Evolutionary conservation across 805 yeast genomes (phyloP), one percentile per base, ranked within the genome.

Genomic region (Wickerhamomyces strasburgensis): DNA sequence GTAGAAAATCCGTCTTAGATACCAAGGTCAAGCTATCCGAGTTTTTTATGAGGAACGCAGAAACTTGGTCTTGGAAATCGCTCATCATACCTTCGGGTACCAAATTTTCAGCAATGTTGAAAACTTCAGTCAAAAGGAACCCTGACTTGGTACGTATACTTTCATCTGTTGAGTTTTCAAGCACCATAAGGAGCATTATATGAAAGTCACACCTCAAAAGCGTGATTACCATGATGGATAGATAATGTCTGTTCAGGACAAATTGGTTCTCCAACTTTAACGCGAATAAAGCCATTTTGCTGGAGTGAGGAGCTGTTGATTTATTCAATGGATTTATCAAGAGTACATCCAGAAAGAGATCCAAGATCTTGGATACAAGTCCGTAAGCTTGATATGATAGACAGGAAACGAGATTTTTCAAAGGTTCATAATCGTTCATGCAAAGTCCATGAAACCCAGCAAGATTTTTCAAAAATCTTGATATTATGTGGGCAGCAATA

Each of bases 391-490:
- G 78, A 35, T 72, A 68, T n/a, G 65, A 59, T 29, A 93, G 62
- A 54, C 88, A 80, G 29, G 68, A 59, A 3, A 89, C 60, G 19
- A 89, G 61, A 36, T 76, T 75, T 29, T 62, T 64, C 16, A 89
- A 53, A 8, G 80, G 70, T 38, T 64, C 62, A 43, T 75, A 80
- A 40, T 76, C 61, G 45, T 79, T 65, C 38, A 72, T 67, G 1
- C 83, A 70, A 48, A 80, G 73, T 13, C 81, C 73, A 42, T 80
- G 69, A 9, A 88, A 51, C 0, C 98, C 99, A 10, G 83, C 68
- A 77, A 90, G 81, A 24, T 78, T 70, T 43, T 85, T 83, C 33
- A 90, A 59, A 17, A 85, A 61, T 4, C 72, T 56, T 0, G 83
- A 62, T 2, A 90, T 56, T 7, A 86, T 65, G 29, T 73, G 68